phyloP scores from a whole-genome alignment of 169 alveolate species.

The Babesia bovis region DNA sequence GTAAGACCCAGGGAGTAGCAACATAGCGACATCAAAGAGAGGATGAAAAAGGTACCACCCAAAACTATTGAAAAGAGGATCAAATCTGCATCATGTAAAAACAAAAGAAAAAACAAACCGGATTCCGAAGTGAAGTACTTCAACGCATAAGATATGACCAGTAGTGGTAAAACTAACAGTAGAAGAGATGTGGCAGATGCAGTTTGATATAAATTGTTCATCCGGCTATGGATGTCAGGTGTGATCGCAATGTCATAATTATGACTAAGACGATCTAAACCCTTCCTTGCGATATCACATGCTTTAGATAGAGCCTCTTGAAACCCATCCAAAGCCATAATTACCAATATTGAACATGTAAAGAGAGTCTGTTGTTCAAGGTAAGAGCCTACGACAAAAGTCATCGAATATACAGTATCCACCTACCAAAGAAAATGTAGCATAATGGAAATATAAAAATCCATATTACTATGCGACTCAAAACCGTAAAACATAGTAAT shows the following conservation, averaged over 20 bases:
- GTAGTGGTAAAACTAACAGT: slow-evolving; percentile 45
- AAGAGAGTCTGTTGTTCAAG: slow-evolving; percentile 1
- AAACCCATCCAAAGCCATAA: slow-evolving; percentile 53
- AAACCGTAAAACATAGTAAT: slow-evolving; percentile 33
- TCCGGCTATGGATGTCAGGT: slow-evolving; percentile 26
- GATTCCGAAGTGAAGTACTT: slow-evolving; percentile 5
- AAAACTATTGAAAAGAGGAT: slow-evolving; percentile 12
- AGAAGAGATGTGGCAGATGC: slow-evolving; percentile 64
- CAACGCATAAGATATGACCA: neutral
- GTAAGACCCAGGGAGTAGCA: slow-evolving; percentile 52
- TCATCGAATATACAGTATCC: neutral
- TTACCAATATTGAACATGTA: neutral
- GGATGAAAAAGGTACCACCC: slow-evolving; percentile 27
- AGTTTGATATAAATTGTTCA: slow-evolving; percentile 42
- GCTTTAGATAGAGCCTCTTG: slow-evolving; percentile 67
- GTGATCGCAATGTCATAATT: slow-evolving; percentile 51
- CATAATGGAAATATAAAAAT: slow-evolving; percentile 28
- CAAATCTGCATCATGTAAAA: slow-evolving; percentile 13
- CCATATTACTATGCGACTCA: slow-evolving; percentile 40
- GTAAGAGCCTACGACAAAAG: slow-evolving; percentile 7
- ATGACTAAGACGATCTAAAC: slow-evolving; percentile 64
- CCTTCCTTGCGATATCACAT: slow-evolving; percentile 69
- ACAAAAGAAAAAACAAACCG: slow-evolving; percentile 4
- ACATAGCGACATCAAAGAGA: slow-evolving; percentile 37
- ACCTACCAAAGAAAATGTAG: slow-evolving; percentile 34